Conservation (phyloP, 2,329 filamentous ascomycete species). For the Cladophialophora immunda region DNA sequence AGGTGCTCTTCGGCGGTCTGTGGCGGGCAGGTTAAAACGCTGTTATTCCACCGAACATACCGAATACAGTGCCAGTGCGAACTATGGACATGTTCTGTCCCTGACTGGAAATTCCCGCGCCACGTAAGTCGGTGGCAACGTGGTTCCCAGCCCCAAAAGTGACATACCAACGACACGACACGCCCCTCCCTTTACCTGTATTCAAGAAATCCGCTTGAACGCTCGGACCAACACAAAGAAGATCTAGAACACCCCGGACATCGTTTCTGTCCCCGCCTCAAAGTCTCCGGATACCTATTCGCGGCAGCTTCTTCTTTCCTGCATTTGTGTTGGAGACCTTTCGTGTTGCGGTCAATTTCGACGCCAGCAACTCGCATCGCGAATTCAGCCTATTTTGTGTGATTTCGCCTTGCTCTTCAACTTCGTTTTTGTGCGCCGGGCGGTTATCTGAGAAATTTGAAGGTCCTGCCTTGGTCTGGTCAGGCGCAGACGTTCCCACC, state of each 20-base stretch:
- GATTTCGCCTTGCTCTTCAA: conserved; percentile 36
- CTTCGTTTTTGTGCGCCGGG: conserved; percentile 44
- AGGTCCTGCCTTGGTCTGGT: background rate
- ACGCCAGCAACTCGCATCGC: conserved; percentile 11
- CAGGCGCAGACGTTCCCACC: conserved; percentile 28
- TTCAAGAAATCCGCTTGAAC: conserved; percentile 27
- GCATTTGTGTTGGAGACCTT: conserved; percentile 29
- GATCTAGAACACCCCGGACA: conserved; percentile 3
- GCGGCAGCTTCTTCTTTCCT: conserved; percentile 27
- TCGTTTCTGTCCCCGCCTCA: conserved; percentile 16
- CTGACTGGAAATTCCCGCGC: conserved; percentile 5
- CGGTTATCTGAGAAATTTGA: background rate
- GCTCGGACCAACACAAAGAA: conserved; percentile 23
- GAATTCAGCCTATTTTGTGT: conserved; percentile 8
- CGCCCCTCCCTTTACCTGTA: background rate
- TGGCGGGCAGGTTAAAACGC: background rate
- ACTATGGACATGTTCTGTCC: background rate
- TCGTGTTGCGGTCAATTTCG: conserved; percentile 22
- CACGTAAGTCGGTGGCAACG: conserved; percentile 1
- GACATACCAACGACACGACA: background rate
- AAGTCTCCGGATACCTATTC: conserved; percentile 38
- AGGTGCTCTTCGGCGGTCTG: background rate
- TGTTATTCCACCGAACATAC: background rate
- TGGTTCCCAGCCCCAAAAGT: background rate
- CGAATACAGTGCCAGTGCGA: background rate